phyloP scores from a whole-genome alignment of 495 filamentous ascomycete species.

The Annulohypoxylon maeteangense region DNA sequence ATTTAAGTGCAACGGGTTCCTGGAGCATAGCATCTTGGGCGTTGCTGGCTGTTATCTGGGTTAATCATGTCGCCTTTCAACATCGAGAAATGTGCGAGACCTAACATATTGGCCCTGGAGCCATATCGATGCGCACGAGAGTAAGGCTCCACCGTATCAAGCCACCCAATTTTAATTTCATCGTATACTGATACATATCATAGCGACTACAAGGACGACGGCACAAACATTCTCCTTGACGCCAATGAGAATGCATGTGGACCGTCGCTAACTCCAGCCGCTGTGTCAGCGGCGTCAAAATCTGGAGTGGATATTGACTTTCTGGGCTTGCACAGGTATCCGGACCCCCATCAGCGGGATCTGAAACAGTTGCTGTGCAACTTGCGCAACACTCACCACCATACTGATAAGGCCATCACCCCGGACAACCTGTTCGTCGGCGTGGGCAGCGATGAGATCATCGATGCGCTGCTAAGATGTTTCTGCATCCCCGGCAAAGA shows the following conservation, averaged over 20 bases:
- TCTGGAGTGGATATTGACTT: slow-evolving; percentile 68
- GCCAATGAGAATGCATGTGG: slow-evolving; percentile 98
- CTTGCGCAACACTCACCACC: slow-evolving; percentile 84
- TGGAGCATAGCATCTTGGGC: slow-evolving; percentile 9
- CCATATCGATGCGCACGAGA: slow-evolving; percentile 88
- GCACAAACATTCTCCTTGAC: slow-evolving; percentile 94
- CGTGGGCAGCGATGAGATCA: slow-evolving; percentile 95
- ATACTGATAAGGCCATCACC: slow-evolving; percentile 77
- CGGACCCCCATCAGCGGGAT: slow-evolving; percentile 90
- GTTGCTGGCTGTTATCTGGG: slow-evolving; percentile 4
- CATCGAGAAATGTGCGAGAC: slow-evolving; percentile 80
- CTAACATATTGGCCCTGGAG: slow-evolving; percentile 83
- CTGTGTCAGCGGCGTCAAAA: slow-evolving; percentile 37
- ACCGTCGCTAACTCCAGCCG: slow-evolving; percentile 63
- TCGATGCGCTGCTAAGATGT: slow-evolving; percentile 90
- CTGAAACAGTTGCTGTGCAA: slow-evolving; percentile 89
- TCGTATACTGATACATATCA: slow-evolving; percentile 46
- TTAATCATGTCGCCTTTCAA: slow-evolving; percentile 69
- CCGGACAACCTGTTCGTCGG: slow-evolving; percentile 92
- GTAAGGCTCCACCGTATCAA: slow-evolving; percentile 59
- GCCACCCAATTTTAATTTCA: neutral
- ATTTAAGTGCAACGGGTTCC: neutral
- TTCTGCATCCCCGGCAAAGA: slow-evolving; percentile 91
- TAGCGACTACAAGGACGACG: slow-evolving; percentile 99
- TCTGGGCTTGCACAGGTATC: slow-evolving; percentile 88